Evolutionary conservation across 208 protist genomes (phyloP).

Genomic region (Porcisia deanei): DNA sequence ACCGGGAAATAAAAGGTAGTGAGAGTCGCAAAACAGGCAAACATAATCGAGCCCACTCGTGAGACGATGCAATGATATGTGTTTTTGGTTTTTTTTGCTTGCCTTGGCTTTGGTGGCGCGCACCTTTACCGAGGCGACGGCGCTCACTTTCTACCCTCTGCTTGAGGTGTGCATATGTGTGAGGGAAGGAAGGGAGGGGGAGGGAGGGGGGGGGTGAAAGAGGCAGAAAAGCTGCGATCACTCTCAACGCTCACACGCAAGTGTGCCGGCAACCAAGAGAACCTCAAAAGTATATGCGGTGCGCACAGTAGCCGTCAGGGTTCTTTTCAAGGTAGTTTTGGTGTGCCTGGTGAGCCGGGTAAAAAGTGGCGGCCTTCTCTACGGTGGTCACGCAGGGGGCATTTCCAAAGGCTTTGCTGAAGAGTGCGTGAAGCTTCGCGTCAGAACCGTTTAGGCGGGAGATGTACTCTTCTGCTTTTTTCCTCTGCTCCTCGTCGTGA

Average conservation of each 20-base stretch:
- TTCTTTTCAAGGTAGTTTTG: conserved; percentile 88
- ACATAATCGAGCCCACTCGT: no score
- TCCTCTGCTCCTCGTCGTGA: conserved; percentile 86
- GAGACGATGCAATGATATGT: no score
- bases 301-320: conserved; percentile 76
- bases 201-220: no score
- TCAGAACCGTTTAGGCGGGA: conserved; percentile 67
- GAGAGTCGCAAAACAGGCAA: no score
- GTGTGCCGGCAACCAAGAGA: neutral
- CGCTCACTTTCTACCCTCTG: neutral
- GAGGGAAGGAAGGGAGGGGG: no score
- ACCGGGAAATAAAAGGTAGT: no score
- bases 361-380: conserved; percentile 70
- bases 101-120: neutral
- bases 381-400: conserved; percentile 69
- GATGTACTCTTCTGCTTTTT: conserved; percentile 75
- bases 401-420: conserved; percentile 69
- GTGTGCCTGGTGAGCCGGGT: conserved; percentile 87
- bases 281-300: conserved; percentile 74
- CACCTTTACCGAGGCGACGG: neutral
- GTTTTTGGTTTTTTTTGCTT: no score
- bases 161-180: no score
- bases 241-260: neutral
- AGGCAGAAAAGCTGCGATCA: neutral
- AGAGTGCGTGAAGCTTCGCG: conserved; percentile 55